Evolutionary conservation across 495 filamentous ascomycete species (phyloP), one percentile per base, ranked within the genome.

Genomic region (Clohesyomyces aquaticus): DNA sequence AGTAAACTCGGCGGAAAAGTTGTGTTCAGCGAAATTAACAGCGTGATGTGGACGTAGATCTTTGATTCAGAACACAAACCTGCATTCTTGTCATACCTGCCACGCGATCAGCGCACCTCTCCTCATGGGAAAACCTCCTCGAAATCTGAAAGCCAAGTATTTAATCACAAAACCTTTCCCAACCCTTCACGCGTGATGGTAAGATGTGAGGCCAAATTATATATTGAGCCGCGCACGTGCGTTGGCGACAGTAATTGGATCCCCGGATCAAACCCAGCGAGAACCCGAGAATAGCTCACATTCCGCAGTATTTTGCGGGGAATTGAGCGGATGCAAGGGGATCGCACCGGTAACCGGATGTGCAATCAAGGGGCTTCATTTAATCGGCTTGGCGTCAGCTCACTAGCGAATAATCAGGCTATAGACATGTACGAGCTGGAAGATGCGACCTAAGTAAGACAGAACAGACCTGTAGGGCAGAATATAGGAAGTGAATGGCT

Each of bases 381-480:
- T 58, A 25, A 6, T 18, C 10, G 35, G 28, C 55, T 59, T 59
- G 56, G 56, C 23, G 21, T 16, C 19, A 9, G 25, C 3, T 9
- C 11, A 16, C 18, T 1, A 41, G 8, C 1, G 29, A 27, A n/a
- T 56, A 11, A 56, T 56, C 19, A 21, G 45, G 26, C 41, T 35
- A n/a, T 49, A 48, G 16, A 11, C 27, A 29, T 3, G 19, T 32
- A 55, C 22, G 4, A 41, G 32, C 32, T 14, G 3, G 16, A 12
- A 28, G 45, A 59, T 48, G 21, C 26, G 16, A 59, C 56, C 2
- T 35, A 21, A 48, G 12, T 59, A 42, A 59, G 42, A 59, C 56
- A 19, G 4, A 28, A 11, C 19, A 11, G 25, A 32, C 11, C 6
- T n/a, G n/a, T n/a, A 38, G 6, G 6, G 32, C 32, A 38, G 32